A percentile compares a stretch with the other conserved stretches of the same genome.
Conservation (phyloP, 2,329 filamentous ascomycete species). For the Trichoderma pleuroti region DNA sequence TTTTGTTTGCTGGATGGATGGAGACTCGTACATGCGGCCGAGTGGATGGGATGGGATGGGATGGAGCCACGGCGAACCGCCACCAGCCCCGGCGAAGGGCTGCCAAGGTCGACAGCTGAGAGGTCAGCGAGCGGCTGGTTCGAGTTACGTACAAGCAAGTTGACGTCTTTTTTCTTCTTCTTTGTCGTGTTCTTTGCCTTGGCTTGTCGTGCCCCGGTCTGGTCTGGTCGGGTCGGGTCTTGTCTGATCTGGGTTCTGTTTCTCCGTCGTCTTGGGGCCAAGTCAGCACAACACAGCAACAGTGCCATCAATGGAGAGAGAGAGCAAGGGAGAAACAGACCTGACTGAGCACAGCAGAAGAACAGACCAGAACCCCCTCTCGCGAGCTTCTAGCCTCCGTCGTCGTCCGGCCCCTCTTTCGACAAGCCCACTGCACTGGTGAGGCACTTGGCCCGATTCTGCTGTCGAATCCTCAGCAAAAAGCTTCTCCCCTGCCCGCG, state of each 20-base stretch:
- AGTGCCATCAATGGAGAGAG: not conserved
- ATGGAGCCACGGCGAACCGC: constrained; percentile 12
- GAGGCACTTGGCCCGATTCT: not conserved
- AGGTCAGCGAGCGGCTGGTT: not conserved
- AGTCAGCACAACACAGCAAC: not conserved
- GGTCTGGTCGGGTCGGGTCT: not conserved
- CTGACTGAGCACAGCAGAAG: not conserved
- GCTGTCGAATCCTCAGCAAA: not conserved
- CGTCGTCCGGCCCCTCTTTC: not conserved
- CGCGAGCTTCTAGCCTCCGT: not conserved
- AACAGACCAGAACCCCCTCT: not conserved
- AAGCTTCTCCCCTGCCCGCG: not conserved
- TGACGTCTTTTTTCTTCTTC: not conserved
- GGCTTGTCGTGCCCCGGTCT: not conserved
- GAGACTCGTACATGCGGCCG: constrained; percentile 8
- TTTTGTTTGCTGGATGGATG: constrained; percentile 14
- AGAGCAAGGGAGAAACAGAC: not conserved
- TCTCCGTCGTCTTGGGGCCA: not conserved
- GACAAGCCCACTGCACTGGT: not conserved
- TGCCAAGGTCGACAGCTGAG: constrained; percentile 11
- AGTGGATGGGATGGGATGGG: not conserved
- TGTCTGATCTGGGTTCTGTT: not conserved
- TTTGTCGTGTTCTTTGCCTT: not conserved
- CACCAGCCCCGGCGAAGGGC: constrained; percentile 7
- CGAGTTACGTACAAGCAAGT: constrained; percentile 12